Evolutionary conservation across 2,329 filamentous ascomycete species (phyloP).

Genomic region (Colletotrichum endophyticum): DNA sequence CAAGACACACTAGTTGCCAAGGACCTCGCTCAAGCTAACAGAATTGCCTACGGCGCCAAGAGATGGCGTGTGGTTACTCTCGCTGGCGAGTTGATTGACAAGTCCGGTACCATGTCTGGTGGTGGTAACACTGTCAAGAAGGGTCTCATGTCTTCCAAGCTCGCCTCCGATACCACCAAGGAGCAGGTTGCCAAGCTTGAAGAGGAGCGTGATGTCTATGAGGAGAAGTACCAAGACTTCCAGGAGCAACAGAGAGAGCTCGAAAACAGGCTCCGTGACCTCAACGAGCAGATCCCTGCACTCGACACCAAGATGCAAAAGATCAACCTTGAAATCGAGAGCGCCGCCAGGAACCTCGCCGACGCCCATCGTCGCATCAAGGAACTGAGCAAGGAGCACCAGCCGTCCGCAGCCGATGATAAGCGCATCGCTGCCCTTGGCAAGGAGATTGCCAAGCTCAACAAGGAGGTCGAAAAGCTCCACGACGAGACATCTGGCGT

Average conservation of each 20-base stretch:
- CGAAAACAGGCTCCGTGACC: slow-evolving; percentile 72
- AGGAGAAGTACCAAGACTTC: slow-evolving; percentile 82
- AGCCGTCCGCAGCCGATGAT: slow-evolving; percentile 82
- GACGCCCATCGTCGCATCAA: slow-evolving; percentile 86
- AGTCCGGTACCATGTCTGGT: slow-evolving; percentile 98
- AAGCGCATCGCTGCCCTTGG: slow-evolving; percentile 73
- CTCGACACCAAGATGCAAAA: slow-evolving; percentile 93
- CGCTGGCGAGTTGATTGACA: slow-evolving; percentile 94
- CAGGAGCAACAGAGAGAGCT: slow-evolving; percentile 84
- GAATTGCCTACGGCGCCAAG: slow-evolving; percentile 92
- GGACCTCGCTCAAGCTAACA: slow-evolving; percentile 93
- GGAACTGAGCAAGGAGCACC: slow-evolving; percentile 81
- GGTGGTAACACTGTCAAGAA: slow-evolving; percentile 90
- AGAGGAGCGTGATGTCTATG: slow-evolving; percentile 81
- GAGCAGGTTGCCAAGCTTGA: slow-evolving; percentile 91
- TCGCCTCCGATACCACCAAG: slow-evolving; percentile 83
- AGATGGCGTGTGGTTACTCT: slow-evolving; percentile 97
- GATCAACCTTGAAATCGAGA: slow-evolving; percentile 85
- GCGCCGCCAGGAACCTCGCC: slow-evolving; percentile 79
- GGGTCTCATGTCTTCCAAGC: slow-evolving; percentile 96
- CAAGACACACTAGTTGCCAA: slow-evolving; percentile 94
- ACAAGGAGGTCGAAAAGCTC: slow-evolving; percentile 80
- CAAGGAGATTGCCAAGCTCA: slow-evolving; percentile 76
- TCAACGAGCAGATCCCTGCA: slow-evolving; percentile 80
- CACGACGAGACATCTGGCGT: slow-evolving; percentile 86